Conservation (phyloP, 129 eudicot genomes). For the Chrysanthemum lavandulifolium region DNA sequence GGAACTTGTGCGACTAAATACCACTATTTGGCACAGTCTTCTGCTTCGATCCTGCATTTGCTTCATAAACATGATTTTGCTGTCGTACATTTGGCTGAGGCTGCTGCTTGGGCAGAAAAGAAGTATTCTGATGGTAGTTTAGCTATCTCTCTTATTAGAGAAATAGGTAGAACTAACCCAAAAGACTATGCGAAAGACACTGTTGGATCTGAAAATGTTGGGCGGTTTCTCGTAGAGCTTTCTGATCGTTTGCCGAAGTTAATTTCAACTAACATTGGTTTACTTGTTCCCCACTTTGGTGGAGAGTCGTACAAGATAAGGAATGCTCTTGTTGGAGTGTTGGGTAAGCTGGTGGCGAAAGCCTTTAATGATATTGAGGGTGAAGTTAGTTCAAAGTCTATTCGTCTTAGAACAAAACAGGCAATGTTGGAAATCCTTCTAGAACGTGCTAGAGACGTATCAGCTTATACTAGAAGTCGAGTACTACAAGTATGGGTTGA, state of each 20-base stretch:
- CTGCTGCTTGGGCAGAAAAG: slow-evolving; percentile 84
- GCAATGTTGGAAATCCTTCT: slow-evolving; percentile 96
- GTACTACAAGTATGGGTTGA: slow-evolving; percentile 96
- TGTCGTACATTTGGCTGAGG: slow-evolving; percentile 75
- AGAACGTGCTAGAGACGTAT: slow-evolving; percentile 92
- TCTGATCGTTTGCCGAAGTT: slow-evolving; percentile 87
- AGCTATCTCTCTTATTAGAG: slow-evolving; percentile 77
- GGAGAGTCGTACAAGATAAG: slow-evolving; percentile 97
- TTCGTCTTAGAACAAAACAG: slow-evolving; percentile 89
- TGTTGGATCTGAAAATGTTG: slow-evolving; percentile 91
- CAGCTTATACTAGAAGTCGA: slow-evolving; percentile 94
- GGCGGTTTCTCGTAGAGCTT: slow-evolving; percentile 90
- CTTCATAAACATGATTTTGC: slow-evolving; percentile 87
- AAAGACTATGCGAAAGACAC: slow-evolving; percentile 84
- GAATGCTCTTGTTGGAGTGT: slow-evolving; percentile 88
- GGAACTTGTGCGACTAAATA: slow-evolving; percentile 91
- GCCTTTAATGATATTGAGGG: slow-evolving; percentile 88
- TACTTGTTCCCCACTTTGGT: slow-evolving; percentile 92
- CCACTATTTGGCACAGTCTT: slow-evolving; percentile 74
- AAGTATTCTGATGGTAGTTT: slow-evolving; percentile 88
- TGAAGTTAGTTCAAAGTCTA: slow-evolving; percentile 83
- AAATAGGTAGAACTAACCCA: slow-evolving; percentile 87
- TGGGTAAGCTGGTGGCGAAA: slow-evolving; percentile 81
- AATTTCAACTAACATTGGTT: slow-evolving; percentile 84
- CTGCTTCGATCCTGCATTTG: slow-evolving; percentile 85